Evolutionary conservation across 2,329 filamentous ascomycete species (phyloP).

Genomic region (Pseudogymnoascus sp.): DNA sequence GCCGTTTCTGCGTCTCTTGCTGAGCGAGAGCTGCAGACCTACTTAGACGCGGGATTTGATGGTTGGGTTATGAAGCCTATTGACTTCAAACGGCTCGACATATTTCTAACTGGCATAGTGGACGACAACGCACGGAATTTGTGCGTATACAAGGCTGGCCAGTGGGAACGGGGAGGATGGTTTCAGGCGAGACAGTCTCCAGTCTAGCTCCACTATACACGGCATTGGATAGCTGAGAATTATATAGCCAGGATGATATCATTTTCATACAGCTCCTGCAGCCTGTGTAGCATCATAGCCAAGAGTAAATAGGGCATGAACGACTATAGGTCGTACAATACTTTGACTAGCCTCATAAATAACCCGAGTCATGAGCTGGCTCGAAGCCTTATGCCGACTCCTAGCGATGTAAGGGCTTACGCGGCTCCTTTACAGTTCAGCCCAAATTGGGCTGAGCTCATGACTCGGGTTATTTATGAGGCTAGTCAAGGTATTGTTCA

Average conservation of each 20-base stretch:
- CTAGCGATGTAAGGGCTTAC: neutral
- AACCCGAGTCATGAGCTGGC: neutral
- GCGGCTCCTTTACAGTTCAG: neutral
- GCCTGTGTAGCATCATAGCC: too few relatives aligned
- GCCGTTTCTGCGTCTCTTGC: slow-evolving; percentile 78
- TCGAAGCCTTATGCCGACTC: neutral
- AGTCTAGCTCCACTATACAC: neutral
- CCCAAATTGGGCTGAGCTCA: too few relatives aligned
- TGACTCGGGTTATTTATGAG: too few relatives aligned
- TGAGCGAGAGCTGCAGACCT: slow-evolving; percentile 60
- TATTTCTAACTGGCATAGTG: slow-evolving; percentile 62
- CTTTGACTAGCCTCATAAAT: neutral
- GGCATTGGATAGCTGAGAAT: too few relatives aligned
- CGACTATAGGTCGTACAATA: too few relatives aligned
- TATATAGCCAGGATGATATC: too few relatives aligned
- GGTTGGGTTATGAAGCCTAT: slow-evolving; percentile 89
- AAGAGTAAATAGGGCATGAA: too few relatives aligned
- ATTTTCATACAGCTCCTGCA: too few relatives aligned
- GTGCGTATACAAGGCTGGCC: slow-evolving; percentile 62
- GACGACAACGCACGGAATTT: slow-evolving; percentile 49
- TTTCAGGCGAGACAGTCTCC: slow-evolving; percentile 38
- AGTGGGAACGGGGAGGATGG: slow-evolving; percentile 86
- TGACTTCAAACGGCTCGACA: slow-evolving; percentile 66
- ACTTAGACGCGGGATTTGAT: slow-evolving; percentile 75
- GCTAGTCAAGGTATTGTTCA: too few relatives aligned